A percentile compares a stretch with the other conserved stretches of the same genome.
Conservation (phyloP, 2,329 filamentous ascomycete species). For the Arthrobotrys conoides region DNA sequence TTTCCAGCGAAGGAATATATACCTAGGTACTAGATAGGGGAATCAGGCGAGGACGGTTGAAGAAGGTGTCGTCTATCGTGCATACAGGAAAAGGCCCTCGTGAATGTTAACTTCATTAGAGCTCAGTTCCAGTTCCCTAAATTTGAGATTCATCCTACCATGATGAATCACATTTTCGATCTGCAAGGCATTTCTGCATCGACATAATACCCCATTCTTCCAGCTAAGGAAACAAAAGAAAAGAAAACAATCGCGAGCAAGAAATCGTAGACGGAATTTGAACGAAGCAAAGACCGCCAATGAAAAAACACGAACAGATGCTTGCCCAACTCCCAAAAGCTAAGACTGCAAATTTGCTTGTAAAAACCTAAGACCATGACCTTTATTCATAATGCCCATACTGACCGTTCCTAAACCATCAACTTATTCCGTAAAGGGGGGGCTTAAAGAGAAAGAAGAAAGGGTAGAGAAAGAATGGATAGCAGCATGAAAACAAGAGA, state of each 20-base stretch:
- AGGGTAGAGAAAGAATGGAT: constrained; percentile 6
- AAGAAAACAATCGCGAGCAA: constrained; percentile 10
- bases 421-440: background rate
- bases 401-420: background rate
- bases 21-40: too few relatives aligned
- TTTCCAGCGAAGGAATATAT: background rate
- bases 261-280: constrained; percentile 6
- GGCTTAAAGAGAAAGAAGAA: background rate
- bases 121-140: background rate
- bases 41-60: background rate
- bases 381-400: constrained; percentile 24
- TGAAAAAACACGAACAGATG: constrained; percentile 43
- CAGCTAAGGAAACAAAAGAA: constrained; percentile 14
- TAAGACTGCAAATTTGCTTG: constrained; percentile 19
- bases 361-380: constrained; percentile 22
- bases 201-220: background rate
- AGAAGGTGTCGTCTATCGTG: background rate
- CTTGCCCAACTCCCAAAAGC: constrained; percentile 41
- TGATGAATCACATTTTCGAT: background rate
- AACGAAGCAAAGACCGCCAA: constrained; percentile 20
- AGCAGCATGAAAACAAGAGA: background rate
- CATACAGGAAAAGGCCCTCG: background rate
- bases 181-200: background rate
- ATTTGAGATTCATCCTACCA: background rate
- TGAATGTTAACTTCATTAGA: background rate